Conservation (phyloP, 805 yeast genomes). For the Priceomyces castillae region DNA sequence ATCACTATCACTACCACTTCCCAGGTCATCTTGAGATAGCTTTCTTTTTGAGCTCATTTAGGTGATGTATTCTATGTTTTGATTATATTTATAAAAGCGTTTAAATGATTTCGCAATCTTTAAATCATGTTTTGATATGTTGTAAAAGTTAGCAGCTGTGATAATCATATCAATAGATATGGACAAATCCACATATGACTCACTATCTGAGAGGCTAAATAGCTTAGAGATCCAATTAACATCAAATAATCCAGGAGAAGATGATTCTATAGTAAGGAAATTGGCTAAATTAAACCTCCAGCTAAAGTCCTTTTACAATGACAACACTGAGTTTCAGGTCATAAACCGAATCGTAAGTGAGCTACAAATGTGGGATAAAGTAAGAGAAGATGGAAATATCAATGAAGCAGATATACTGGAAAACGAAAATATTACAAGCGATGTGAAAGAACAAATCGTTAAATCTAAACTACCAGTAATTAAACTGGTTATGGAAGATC, state of each 20-base stretch:
- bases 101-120: neutral
- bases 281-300: slow-evolving; percentile 12
- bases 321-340: slow-evolving; percentile 17
- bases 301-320: slow-evolving; percentile 13
- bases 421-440: slow-evolving; percentile 1
- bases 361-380: slow-evolving; percentile 17
- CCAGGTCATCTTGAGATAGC: slow-evolving; percentile 3
- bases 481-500: slow-evolving; percentile 18
- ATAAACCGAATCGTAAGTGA: slow-evolving; percentile 17
- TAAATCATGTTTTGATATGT: no score
- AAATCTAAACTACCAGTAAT: slow-evolving; percentile 21
- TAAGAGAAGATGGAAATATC: slow-evolving; percentile 3
- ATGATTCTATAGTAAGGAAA: slow-evolving; percentile 12
- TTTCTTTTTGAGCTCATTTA: slow-evolving; percentile 6
- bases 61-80: no score
- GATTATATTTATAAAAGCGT: neutral
- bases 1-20: slow-evolving; percentile 7
- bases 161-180: no score
- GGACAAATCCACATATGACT: slow-evolving; percentile 3
- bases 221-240: slow-evolving; percentile 3
- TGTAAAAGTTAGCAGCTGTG: no score
- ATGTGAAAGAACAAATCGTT: slow-evolving; percentile 19
- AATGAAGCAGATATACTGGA: slow-evolving; percentile 3
- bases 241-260: neutral
- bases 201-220: slow-evolving; percentile 1